Base-by-base conservation (phyloP, 2,329 filamentous ascomycete species). In the Fusarium sp. region DNA sequence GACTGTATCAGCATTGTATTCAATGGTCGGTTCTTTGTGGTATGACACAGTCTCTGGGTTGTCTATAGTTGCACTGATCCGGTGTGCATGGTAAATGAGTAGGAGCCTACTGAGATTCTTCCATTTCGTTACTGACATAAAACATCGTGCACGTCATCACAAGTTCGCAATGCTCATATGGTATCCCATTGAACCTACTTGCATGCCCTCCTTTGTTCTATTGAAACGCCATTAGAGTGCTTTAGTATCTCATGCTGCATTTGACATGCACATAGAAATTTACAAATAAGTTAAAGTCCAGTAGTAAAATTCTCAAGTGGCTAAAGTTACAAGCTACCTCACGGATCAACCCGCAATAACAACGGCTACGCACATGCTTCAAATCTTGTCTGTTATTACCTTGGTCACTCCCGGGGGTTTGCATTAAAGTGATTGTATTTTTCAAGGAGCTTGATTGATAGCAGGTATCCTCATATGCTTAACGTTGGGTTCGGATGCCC, bases 251-350 rank as follows among this genome's bases (percentile, higher is more conserved):
- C n/a, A 17, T 10, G 29, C 18, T 29, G 18, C 10, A 14, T 10
- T 29, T 5, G 6, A n/a, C 4, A n/a, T 2, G 0, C 1, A 4
- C 2, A 20, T 4, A n/a, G 25, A 15, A 9, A 11, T 9, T 31
- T 31, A 1, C 3, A 8, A 8, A 3, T 31, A 27, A 27, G 0
- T 9, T 12, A 6, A 7, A 10, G n/a, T 18, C n/a, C 10, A 2
- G 2, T 35, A 33, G 29, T 5, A 7, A 49, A 12, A 5, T 22
- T 7, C 14, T 10, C 0, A 9, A 12, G 2, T 8, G n/a, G 3
- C 2, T 12, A n/a, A 7, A 17, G 20, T 2, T 12, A 12, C 15
- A 31, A 27, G n/a, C 6, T 17, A 8, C 9, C 3, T 10, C 1
- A 3, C 10, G 2, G 27, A 17, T 4, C 14, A 17, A 13, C 4